Base-by-base conservation (phyloP, 1,284 basidiomycete species). In the Austropuccinia psidii region DNA sequence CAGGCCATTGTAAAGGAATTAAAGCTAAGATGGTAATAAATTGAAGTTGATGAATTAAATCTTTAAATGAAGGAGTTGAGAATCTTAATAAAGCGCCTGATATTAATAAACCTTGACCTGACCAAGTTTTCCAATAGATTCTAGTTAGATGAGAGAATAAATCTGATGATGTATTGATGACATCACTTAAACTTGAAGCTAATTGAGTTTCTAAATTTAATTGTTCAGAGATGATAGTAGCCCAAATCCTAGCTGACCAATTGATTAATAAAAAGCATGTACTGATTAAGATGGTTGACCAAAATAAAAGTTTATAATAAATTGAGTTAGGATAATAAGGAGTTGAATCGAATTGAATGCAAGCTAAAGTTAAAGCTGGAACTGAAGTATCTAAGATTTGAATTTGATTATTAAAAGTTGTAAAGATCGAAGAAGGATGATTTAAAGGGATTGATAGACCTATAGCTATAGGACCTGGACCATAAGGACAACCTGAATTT, bases 341-440 rank as follows among this genome's bases (percentile, higher is more conserved):
- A 1, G 69, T 41, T 17, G 60, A 19, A 24, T 64, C 49, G 60
- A 73, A 8, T 29, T 73, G 58, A 52, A 73, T 60, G 31, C 69
- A 73, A 19, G 69, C 69, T 0, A 73, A 50, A 41, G 69, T 73
- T 31, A 73, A 39, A 39, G 69, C 60, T 0, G 69, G 69, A 27
- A 60, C 64, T n/a, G 69, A 73, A 35, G 69, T 64, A 62, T 73
- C 69, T 1, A 73, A 37, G 33, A 73, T 21, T 39, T 73, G 69
- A 17, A 73, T 35, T 41, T 73, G 69, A 39, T 58, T 62, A 5
- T 21, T 31, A 19, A 73, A 31, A 2, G 69, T 52, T 13, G 33
- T 39, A 41, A 73, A 41, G 17, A 49, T 58, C 35, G 21, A 50
- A 17, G 33, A n/a, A 11, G 43, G 27, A 15, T 49, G 61, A 15